These are phyloP conservation scores for Chalciporus piperatus DNA, from an alignment of 768 basidiomycete species.

Conservation along the genomic window DNA sequence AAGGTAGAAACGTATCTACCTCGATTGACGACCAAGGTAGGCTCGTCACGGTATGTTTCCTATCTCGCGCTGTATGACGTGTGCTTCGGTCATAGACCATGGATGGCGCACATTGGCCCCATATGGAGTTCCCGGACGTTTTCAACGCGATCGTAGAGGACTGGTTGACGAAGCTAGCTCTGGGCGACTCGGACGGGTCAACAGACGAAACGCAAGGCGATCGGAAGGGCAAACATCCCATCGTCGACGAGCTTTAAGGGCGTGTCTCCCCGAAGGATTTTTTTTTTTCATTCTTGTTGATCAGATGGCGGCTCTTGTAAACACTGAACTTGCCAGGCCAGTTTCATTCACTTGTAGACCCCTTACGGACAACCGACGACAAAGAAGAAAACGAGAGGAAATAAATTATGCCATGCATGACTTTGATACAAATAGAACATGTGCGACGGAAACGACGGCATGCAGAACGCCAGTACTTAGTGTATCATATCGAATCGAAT, in stretches of 20 bases:
- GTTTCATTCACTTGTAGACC: too few relatives aligned
- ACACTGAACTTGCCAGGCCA: background rate
- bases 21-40: constrained; percentile 33
- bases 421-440: too few relatives aligned
- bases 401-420: too few relatives aligned
- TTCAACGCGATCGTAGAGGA: constrained; percentile 51
- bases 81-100: constrained; percentile 39
- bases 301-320: background rate
- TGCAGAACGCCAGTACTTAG: too few relatives aligned
- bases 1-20: constrained; percentile 33
- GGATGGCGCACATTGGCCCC: constrained; percentile 63
- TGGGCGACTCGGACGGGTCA: background rate
- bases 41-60: background rate
- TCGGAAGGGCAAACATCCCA: background rate
- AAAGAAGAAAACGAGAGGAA: too few relatives aligned
- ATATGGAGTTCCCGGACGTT: constrained; percentile 53
- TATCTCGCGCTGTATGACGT: constrained; percentile 23
- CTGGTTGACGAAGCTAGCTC: constrained; percentile 43
- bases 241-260: constrained; percentile 19
- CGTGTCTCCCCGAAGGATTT: background rate
- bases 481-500: too few relatives aligned
- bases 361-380: too few relatives aligned
- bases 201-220: background rate
- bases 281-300: too few relatives aligned
- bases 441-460: too few relatives aligned